Percentiles rank a stretch among this genome's conserved stretches.
Evolutionary conservation across 2,329 filamentous ascomycete genomes (phyloP).

Genomic region (Trichoderma semiorbis): DNA sequence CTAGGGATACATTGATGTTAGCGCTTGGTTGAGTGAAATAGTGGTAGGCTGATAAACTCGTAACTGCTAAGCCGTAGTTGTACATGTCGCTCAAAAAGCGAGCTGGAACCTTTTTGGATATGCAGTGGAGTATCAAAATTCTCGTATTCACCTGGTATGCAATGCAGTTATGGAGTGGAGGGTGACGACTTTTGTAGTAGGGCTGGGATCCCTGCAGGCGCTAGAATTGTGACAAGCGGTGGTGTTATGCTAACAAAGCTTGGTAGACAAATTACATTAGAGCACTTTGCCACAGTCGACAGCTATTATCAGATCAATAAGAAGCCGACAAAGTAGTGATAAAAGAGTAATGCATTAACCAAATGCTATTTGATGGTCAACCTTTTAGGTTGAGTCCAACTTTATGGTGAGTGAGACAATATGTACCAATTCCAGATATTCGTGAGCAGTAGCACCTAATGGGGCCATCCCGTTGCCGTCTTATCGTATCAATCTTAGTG

Average conservation of each 20-base stretch:
- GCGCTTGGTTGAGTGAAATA: background rate
- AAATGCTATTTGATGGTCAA: background rate
- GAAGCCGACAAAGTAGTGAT: background rate
- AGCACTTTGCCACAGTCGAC: background rate
- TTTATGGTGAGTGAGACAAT: too few species aligned
- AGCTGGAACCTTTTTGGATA: background rate
- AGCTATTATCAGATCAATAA: background rate
- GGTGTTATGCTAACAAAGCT: background rate
- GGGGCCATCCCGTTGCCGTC: background rate
- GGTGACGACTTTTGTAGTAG: background rate
- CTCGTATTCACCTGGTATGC: background rate
- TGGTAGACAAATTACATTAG: background rate
- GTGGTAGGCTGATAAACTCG: background rate
- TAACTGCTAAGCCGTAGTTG: background rate
- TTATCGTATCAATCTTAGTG: background rate
- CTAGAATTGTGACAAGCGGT: background rate
- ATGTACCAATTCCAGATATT: too few species aligned
- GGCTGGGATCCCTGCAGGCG: background rate
- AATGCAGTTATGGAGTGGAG: background rate
- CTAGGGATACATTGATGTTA: background rate
- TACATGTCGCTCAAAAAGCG: background rate
- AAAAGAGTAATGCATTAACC: background rate
- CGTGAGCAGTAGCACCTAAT: too few species aligned
- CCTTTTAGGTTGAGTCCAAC: background rate
- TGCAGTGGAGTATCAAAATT: background rate